Conservation (phyloP, 1,284 basidiomycete species). For the Cutaneotrichosporon cutaneum region DNA sequence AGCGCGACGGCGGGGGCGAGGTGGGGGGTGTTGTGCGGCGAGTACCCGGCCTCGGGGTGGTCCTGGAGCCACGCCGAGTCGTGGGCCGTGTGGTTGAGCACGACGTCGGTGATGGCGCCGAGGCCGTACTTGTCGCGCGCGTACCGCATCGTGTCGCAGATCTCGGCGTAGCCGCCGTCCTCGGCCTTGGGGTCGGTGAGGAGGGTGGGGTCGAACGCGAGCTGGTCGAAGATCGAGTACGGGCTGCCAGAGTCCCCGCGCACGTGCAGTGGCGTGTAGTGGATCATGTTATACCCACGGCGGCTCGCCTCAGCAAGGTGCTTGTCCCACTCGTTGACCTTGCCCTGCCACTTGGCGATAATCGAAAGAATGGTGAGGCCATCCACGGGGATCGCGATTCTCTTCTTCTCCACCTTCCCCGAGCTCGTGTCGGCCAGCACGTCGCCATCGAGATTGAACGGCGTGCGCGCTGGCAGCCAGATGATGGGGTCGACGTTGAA, state of each 20-base stretch:
- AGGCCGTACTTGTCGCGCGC: constrained; percentile 83
- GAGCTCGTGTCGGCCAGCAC: constrained; percentile 57
- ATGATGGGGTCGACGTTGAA: constrained; percentile 94
- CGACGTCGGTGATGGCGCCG: constrained; percentile 84
- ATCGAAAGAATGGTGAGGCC: constrained; percentile 81
- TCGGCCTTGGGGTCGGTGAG: constrained; percentile 60
- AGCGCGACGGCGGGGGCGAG: constrained; percentile 82
- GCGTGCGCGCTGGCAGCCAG: constrained; percentile 66
- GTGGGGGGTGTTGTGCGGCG: constrained; percentile 83
- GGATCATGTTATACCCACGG: constrained; percentile 92
- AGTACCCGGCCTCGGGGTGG: constrained; percentile 92
- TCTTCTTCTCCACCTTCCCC: constrained; percentile 56
- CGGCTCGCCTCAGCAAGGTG: constrained; percentile 78
- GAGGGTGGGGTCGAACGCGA: constrained; percentile 71
- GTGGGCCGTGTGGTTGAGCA: constrained; percentile 91
- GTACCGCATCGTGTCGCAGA: constrained; percentile 60
- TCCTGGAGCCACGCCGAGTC: constrained; percentile 86
- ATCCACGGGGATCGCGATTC: constrained; percentile 65
- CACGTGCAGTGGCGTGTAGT: constrained; percentile 89
- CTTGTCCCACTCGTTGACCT: constrained; percentile 68
- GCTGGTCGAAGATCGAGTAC: constrained; percentile 85
- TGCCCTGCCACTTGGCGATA: constrained; percentile 96
- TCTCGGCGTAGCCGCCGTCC: constrained; percentile 57
- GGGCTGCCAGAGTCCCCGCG: constrained; percentile 83
- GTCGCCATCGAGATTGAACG: constrained; percentile 55